Base-by-base conservation (phyloP, 2,329 filamentous ascomycete species). In the Leptoxyphium fumago region DNA sequence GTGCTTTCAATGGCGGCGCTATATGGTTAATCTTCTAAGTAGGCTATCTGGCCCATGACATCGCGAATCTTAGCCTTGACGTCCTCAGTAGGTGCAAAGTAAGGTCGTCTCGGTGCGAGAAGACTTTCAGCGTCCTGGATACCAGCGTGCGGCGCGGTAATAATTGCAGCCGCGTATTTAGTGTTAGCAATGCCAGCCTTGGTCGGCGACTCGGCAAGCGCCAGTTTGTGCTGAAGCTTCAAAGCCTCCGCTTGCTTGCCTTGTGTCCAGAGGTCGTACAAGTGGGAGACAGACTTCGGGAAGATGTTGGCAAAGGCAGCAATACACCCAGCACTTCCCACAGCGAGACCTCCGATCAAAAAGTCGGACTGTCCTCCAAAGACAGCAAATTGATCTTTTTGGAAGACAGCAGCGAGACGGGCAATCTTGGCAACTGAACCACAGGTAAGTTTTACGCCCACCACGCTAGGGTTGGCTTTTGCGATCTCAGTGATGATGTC, bases 361-460 rank as follows among this genome's bases (percentile, higher is more conserved):
- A 80, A 84, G 53, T 84, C 80, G 2, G 74, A 76, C 60, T 83
- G 78, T 1, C 80, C 81, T 2, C 78, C 78, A 49, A 74, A 82
- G 2, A 77, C 71, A 8, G 76, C 72, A 55, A 84, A 84, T 17
- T 69, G 61, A 5, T 71, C 68, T 0, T 72, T 61, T 1, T 69
- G 57, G 49, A 82, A 68, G 14, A 64, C 63, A 29, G 69, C 71
- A 1, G 71, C 64, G 2, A 78, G 60, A 2, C 75, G 67, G 11
- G 73, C 73, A 51, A 76, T 74, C 61, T 79, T 79, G 32, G 71
- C 75, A 15, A 78, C 74, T 36, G 70, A 72, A 1, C 68, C 78
- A 60, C 78, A 82, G 10, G 78, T 82, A 47, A 82, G 64, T 57
- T 81, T 81, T 14, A 78, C 74, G 26, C 77, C 77, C 15, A 80